Percentiles rank a stretch among this genome's conserved stretches.
phyloP scores from a whole-genome alignment of 2,329 filamentous ascomycete species.

The Penicillium griseofulvum region DNA sequence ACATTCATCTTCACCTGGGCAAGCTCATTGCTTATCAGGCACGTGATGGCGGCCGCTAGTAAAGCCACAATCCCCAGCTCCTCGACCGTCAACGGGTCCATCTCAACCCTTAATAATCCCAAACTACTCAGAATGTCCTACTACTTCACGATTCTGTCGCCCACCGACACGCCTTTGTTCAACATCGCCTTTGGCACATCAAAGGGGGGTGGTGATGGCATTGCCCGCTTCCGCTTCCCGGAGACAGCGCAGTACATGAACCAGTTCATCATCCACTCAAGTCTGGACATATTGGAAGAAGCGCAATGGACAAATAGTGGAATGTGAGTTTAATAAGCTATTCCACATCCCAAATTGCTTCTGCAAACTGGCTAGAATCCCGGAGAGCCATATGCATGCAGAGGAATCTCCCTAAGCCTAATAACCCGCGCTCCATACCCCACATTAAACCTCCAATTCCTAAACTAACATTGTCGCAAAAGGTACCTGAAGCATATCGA shows the following conservation, averaged over 20 bases:
- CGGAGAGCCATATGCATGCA: background rate
- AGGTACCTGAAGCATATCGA: conserved; percentile 97
- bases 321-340: conserved; percentile 56
- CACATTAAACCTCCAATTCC: background rate
- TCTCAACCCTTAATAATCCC: conserved; percentile 2
- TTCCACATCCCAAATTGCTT: background rate
- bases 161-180: conserved; percentile 92
- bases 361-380: background rate
- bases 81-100: background rate
- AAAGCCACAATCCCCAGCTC: conserved; percentile 5
- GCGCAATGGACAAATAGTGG: conserved; percentile 86
- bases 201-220: conserved; percentile 90
- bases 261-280: conserved; percentile 94
- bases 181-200: conserved; percentile 96
- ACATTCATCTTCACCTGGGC: background rate
- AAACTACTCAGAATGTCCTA: conserved; percentile 72
- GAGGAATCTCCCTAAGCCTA: background rate
- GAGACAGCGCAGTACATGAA: conserved; percentile 91
- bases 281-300: conserved; percentile 92
- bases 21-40: conserved; percentile 14
- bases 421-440: background rate
- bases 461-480: conserved; percentile 5
- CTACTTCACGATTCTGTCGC: conserved; percentile 96
- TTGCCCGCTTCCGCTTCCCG: conserved; percentile 83
- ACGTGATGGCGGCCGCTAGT: conserved; percentile 14